Conservation (phyloP, 208 protist genomes). For the Porcisia deanei region DNA sequence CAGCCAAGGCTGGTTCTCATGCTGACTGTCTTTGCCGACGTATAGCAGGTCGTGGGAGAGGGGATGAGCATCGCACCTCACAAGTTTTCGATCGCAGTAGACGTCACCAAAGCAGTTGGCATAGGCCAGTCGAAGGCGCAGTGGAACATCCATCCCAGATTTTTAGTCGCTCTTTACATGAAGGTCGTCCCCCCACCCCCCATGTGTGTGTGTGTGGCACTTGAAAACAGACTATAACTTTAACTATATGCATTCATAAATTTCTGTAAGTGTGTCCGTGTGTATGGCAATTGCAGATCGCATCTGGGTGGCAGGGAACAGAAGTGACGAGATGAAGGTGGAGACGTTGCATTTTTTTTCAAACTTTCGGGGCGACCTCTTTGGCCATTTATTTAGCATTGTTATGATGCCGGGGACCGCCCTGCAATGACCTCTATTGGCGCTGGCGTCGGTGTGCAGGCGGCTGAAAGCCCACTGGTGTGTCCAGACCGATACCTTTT, state of each 20-base stretch:
- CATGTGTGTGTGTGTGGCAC: neutral
- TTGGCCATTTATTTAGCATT: no score
- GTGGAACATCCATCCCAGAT: slow-evolving; percentile 24
- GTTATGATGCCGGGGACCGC: no score
- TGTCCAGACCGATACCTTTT: no score
- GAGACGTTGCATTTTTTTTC: neutral
- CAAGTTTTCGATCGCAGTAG: slow-evolving; percentile 15
- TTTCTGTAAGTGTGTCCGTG: neutral
- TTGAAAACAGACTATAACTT: neutral
- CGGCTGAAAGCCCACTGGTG: neutral
- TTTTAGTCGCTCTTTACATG: neutral
- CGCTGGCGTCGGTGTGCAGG: neutral
- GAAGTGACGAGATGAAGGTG: neutral
- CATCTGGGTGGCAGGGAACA: neutral
- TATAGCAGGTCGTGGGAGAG: neutral
- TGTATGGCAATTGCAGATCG: neutral
- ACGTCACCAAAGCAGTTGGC: slow-evolving; percentile 25
- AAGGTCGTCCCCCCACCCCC: neutral
- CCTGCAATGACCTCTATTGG: neutral
- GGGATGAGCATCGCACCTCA: neutral
- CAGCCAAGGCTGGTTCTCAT: neutral
- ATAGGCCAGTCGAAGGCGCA: slow-evolving; percentile 47
- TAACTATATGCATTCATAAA: neutral
- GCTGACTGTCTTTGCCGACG: neutral
- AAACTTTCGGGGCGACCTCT: no score